phyloP scores from a whole-genome alignment of 768 basidiomycete species.

The Kondoa malvinella region DNA sequence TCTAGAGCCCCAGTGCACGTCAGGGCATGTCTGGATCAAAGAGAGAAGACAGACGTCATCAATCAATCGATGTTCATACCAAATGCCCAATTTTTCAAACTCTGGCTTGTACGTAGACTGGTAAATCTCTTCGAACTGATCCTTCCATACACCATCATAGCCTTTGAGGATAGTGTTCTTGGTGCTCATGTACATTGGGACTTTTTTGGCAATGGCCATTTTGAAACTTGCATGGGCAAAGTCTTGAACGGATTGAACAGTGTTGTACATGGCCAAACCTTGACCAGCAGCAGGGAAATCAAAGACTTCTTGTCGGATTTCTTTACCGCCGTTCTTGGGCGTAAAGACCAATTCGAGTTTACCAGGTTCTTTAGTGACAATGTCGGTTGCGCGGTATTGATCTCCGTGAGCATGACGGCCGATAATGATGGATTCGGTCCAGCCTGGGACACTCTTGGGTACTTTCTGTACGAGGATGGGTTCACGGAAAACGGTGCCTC shows the following conservation, averaged over 20 bases:
- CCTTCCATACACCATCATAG: conserved; percentile 98
- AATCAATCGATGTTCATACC: conserved; percentile 78
- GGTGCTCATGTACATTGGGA: conserved; percentile 29
- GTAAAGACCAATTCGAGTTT: conserved; percentile 84
- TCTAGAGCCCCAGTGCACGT: conserved; percentile 34
- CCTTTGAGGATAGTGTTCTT: conserved; percentile 92
- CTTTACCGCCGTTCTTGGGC: conserved; percentile 53
- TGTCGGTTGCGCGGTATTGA: conserved; percentile 78
- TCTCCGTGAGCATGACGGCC: conserved; percentile 97
- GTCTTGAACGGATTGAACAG: conserved; percentile 59
- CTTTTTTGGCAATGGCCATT: conserved; percentile 54
- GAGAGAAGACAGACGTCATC: conserved; percentile 41
- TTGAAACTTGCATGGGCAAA: conserved; percentile 98
- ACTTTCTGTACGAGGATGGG: conserved; percentile 83
- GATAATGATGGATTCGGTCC: conserved; percentile 90
- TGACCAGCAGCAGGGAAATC: conserved; percentile 87
- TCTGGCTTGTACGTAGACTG: conserved; percentile 41
- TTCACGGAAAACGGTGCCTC: conserved; percentile 91
- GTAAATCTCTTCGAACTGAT: conserved; percentile 90
- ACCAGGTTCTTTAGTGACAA: conserved; percentile 74
- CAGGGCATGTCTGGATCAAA: too few species aligned
- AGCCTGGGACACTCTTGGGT: conserved; percentile 86
- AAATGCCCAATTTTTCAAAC: conserved; percentile 33
- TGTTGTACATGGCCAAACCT: conserved; percentile 61
- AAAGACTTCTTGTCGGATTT: conserved; percentile 60